Conservation (phyloP, 2,329 filamentous ascomycete genomes). For the Dryadomyces sulphureus region DNA sequence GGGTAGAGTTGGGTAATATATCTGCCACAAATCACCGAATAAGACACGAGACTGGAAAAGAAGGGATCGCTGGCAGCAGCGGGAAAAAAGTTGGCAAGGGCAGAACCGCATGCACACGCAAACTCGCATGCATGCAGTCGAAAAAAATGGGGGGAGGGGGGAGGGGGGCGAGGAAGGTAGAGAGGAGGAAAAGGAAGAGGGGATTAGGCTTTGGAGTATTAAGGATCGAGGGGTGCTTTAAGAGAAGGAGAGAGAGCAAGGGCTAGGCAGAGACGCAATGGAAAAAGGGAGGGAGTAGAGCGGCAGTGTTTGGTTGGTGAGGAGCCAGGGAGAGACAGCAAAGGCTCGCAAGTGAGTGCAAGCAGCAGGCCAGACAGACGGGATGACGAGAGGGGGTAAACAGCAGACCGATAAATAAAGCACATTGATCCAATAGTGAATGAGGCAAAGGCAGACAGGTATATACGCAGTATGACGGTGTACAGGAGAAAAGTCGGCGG, state of each 20-base stretch:
- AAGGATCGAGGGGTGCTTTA: background rate
- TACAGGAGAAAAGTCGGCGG: slow-evolving; percentile 4
- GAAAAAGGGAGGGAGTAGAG: background rate
- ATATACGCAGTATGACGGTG: slow-evolving; percentile 10
- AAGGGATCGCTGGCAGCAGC: background rate
- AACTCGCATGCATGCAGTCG: too few relatives aligned
- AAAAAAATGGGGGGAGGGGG: background rate
- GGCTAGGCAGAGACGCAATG: background rate
- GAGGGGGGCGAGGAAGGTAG: background rate
- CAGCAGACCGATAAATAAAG: slow-evolving; percentile 6
- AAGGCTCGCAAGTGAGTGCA: background rate
- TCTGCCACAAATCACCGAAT: background rate
- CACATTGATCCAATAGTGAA: slow-evolving; percentile 3
- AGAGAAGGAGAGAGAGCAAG: too few relatives aligned
- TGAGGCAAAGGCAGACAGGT: background rate
- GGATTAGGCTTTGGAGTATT: background rate
- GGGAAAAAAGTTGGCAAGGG: background rate
- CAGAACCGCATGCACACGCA: too few relatives aligned
- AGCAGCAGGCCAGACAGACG: background rate
- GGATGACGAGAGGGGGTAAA: background rate
- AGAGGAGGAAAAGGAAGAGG: background rate
- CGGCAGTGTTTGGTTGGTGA: background rate
- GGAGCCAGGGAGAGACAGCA: background rate
- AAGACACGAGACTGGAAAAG: background rate
- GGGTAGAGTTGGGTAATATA: background rate